Percentiles rank a stretch among this genome's conserved stretches.
Conservation (phyloP, 345 rosid genomes). For the Salix suchowensis region DNA sequence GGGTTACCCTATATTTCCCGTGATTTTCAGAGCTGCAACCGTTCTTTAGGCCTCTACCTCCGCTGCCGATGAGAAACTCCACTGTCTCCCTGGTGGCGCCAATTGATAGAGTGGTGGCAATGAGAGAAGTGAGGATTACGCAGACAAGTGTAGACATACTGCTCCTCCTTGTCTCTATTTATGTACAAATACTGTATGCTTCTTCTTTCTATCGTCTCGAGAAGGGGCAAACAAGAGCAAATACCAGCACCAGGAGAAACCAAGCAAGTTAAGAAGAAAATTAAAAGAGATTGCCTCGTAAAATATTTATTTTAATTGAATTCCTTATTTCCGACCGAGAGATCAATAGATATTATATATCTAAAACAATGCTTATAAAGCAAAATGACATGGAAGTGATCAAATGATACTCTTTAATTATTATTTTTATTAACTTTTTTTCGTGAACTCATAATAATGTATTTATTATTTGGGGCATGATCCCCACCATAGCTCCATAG, state of each 20-base stretch:
- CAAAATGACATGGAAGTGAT: background rate
- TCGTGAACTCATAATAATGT: too few relatives aligned
- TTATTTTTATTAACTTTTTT: too few relatives aligned
- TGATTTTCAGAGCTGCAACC: conserved; percentile 17
- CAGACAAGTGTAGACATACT: conserved; percentile 6
- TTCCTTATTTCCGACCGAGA: too few relatives aligned
- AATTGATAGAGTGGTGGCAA: conserved; percentile 4
- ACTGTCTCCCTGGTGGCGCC: background rate
- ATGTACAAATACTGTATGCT: background rate
- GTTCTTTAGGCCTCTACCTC: background rate
- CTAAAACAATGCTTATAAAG: conserved; percentile 5
- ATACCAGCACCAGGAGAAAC: background rate
- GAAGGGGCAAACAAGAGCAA: conserved; percentile 4
- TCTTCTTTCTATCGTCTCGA: background rate
- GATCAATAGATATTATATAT: too few relatives aligned
- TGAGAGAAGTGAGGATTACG: conserved; percentile 7
- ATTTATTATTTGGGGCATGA: too few relatives aligned
- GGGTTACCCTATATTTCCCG: conserved; percentile 7
- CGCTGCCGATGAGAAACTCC: background rate
- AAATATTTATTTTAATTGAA: conserved; percentile 4
- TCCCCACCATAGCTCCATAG: too few relatives aligned
- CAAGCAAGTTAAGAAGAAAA: background rate
- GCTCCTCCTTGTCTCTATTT: background rate
- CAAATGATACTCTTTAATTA: too few relatives aligned
- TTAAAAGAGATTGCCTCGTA: background rate